Conservation (phyloP, 2,329 filamentous ascomycete species). For the Monosporascus sp. region DNA sequence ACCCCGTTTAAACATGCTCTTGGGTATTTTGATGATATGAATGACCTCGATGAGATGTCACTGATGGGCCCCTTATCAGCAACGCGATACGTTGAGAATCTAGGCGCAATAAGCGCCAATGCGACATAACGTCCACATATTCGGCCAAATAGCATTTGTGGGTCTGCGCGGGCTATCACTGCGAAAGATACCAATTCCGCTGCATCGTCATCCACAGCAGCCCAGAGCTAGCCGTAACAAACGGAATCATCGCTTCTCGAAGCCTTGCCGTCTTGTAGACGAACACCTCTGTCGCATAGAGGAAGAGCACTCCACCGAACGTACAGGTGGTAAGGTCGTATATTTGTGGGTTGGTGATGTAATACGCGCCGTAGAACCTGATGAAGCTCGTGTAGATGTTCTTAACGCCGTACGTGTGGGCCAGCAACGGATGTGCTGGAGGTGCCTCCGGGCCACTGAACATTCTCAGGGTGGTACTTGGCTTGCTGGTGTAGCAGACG, state of each 20-base stretch:
- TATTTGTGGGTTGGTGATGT: constrained; percentile 25
- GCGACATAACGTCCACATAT: too few relatives aligned
- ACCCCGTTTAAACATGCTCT: too few relatives aligned
- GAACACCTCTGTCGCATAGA: constrained; percentile 23
- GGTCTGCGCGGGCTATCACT: too few relatives aligned
- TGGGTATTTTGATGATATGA: too few relatives aligned
- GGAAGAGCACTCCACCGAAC: constrained; percentile 26
- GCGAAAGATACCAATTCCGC: constrained; percentile 16
- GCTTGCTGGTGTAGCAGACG: constrained; percentile 23
- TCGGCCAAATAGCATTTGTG: too few relatives aligned
- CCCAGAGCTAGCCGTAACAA: constrained; percentile 13
- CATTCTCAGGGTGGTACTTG: constrained; percentile 11
- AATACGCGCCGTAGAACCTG: constrained; percentile 29
- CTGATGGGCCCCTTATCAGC: too few relatives aligned
- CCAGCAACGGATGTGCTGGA: constrained; percentile 21
- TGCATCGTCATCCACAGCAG: constrained; percentile 22
- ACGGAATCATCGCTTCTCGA: constrained; percentile 17
- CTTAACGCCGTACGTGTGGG: constrained; percentile 31
- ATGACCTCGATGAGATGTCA: too few relatives aligned
- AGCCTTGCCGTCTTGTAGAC: constrained; percentile 20
- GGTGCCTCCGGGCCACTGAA: constrained; percentile 27
- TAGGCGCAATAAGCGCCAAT: too few relatives aligned
- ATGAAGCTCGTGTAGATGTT: constrained; percentile 31
- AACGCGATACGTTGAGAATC: too few relatives aligned
- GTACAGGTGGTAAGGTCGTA: constrained; percentile 28